A percentile compares a stretch with the other conserved stretches of the same genome.
Conservation (phyloP, 2,329 filamentous ascomycete species). For the Blumeria graminis region DNA sequence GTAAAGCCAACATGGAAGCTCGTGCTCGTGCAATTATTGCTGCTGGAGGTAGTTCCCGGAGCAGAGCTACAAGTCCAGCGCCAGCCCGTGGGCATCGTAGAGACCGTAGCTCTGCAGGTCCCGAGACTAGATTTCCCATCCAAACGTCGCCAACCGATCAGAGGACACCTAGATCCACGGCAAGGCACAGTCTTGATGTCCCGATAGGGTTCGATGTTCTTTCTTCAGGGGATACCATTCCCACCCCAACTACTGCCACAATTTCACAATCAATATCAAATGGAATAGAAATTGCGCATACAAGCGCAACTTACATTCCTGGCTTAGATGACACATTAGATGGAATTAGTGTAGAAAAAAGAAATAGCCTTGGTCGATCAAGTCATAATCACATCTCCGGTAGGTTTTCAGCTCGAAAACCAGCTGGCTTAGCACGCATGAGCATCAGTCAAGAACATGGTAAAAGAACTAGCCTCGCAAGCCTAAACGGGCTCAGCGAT, state of each 20-base stretch:
- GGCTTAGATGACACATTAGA: conserved; percentile 10
- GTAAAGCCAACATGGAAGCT: conserved; percentile 83
- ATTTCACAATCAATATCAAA: conserved; percentile 10
- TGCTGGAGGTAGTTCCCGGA: conserved; percentile 27
- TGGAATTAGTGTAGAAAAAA: conserved; percentile 26
- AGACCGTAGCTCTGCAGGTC: conserved; percentile 51
- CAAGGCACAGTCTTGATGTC: conserved; percentile 55
- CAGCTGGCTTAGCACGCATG: conserved; percentile 16
- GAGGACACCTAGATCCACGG: conserved; percentile 14
- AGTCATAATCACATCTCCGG: conserved; percentile 21
- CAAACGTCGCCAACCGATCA: conserved; percentile 31
- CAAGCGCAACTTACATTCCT: conserved; percentile 14
- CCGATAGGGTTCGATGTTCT: conserved; percentile 8
- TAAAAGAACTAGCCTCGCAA: conserved; percentile 14
- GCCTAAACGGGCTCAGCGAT: conserved; percentile 11
- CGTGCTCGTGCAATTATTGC: conserved; percentile 57
- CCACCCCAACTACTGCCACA: conserved; percentile 6
- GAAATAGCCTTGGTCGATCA: conserved; percentile 36
- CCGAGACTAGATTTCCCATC: conserved; percentile 68
- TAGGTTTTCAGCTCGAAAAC: conserved; percentile 19
- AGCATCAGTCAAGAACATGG: conserved; percentile 12
- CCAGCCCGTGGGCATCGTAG: conserved; percentile 43
- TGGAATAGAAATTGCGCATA: conserved; percentile 5
- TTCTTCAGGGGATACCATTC: conserved; percentile 3
- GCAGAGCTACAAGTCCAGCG: conserved; percentile 50